Conservation (phyloP, 805 yeast species). For the Teunomyces panamensis region DNA sequence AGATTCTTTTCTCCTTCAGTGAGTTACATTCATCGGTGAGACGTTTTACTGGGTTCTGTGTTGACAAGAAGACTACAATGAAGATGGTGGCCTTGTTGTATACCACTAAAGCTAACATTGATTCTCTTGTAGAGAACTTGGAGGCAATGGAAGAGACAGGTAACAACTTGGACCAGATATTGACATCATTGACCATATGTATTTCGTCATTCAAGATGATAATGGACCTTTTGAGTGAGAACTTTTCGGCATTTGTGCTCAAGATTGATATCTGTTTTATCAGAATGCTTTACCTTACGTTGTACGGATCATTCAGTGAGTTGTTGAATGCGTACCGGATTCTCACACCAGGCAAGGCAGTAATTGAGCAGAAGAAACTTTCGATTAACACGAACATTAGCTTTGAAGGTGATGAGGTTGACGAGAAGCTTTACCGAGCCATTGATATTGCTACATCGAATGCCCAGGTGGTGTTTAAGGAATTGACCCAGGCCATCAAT, state of each 20-base stretch:
- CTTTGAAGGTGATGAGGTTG: slow-evolving; percentile 49
- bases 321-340: slow-evolving; percentile 61
- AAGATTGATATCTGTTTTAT: slow-evolving; percentile 63
- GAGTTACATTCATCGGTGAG: slow-evolving; percentile 62
- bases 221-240: slow-evolving; percentile 45
- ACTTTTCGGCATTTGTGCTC: slow-evolving; percentile 47
- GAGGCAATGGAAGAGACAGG: slow-evolving; percentile 47
- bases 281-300: slow-evolving; percentile 58
- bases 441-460: slow-evolving; percentile 60
- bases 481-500: slow-evolving; percentile 64
- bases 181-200: slow-evolving; percentile 29
- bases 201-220: slow-evolving; percentile 51
- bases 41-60: slow-evolving; percentile 55
- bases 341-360: slow-evolving; percentile 22
- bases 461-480: slow-evolving; percentile 76
- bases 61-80: slow-evolving; percentile 51
- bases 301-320: slow-evolving; percentile 64
- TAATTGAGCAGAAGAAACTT: slow-evolving; percentile 12
- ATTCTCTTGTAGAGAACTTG: slow-evolving; percentile 53
- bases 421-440: slow-evolving; percentile 63
- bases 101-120: slow-evolving; percentile 53
- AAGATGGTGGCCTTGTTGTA: slow-evolving; percentile 52
- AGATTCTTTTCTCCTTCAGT: slow-evolving; percentile 58
- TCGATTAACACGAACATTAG: slow-evolving; percentile 18
- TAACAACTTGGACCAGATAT: slow-evolving; percentile 27